phyloP scores from a whole-genome alignment of 1,284 basidiomycete species.

The Irpex sp. region DNA sequence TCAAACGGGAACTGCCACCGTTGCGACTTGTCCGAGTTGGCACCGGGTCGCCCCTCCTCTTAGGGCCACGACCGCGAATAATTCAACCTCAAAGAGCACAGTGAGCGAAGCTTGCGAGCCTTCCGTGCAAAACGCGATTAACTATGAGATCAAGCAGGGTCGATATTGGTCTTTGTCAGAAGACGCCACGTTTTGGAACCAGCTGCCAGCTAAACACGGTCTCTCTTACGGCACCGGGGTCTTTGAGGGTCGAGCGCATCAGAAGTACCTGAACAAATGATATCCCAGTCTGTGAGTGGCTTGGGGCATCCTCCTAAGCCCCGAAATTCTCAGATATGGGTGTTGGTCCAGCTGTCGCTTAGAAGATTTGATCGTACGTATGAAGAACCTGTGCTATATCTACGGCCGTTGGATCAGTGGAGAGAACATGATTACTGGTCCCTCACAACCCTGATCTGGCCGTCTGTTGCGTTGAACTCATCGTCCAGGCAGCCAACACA shows the following conservation, averaged over 20 bases:
- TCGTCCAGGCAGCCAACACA: constrained; percentile 32
- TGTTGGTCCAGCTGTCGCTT: constrained; percentile 12
- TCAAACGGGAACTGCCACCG: constrained; percentile 14
- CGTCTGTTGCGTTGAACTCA: constrained; percentile 17
- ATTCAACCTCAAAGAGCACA: not conserved
- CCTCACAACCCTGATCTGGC: constrained; percentile 36
- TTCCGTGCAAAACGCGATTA: constrained; percentile 5
- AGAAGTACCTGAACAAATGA: constrained; percentile 13
- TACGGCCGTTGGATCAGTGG: constrained; percentile 18
- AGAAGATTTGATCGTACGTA: constrained; percentile 15
- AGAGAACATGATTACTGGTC: constrained; percentile 25
- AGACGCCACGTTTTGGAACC: constrained; percentile 6
- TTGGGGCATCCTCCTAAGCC: constrained; percentile 9
- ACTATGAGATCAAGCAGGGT: constrained; percentile 8
- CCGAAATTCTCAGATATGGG: constrained; percentile 7
- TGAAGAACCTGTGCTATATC: constrained; percentile 19
- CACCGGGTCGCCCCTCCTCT: constrained; percentile 4
- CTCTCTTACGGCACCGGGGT: constrained; percentile 14
- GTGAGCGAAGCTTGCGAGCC: not conserved
- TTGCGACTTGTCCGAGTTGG: constrained; percentile 10
- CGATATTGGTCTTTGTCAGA: constrained; percentile 4
- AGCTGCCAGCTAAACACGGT: constrained; percentile 3
- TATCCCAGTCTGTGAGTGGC: not conserved
- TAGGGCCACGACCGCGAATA: not conserved
- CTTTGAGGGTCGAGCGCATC: constrained; percentile 13